phyloP scores from a whole-genome alignment of 2,329 filamentous ascomycete species.

The Pyricularia grisea region DNA sequence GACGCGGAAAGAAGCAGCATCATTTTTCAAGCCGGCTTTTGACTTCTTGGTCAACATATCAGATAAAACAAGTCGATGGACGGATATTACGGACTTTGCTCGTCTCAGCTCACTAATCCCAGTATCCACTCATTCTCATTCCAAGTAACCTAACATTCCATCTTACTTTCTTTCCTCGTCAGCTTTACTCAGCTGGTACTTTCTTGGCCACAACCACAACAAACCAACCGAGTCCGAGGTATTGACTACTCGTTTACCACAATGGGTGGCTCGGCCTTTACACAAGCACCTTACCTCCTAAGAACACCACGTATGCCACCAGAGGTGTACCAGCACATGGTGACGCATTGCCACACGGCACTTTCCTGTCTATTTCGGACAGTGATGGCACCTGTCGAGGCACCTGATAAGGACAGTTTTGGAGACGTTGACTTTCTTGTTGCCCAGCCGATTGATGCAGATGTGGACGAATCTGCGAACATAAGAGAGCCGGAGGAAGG shows the following conservation, averaged over 20 bases:
- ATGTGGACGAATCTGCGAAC: neutral
- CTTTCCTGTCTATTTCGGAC: constrained; percentile 42
- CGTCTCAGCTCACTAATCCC: too few species aligned
- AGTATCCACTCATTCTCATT: too few species aligned
- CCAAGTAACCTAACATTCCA: neutral
- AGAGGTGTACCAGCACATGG: constrained; percentile 44
- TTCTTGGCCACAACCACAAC: neutral
- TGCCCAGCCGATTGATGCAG: constrained; percentile 12
- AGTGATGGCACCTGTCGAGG: constrained; percentile 56
- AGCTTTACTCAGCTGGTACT: neutral
- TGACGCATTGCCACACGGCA: constrained; percentile 30
- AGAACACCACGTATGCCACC: constrained; percentile 57
- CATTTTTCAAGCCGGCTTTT: neutral
- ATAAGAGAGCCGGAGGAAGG: neutral
- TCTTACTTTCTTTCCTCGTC: neutral
- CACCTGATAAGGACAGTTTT: constrained; percentile 55
- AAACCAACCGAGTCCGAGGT: neutral
- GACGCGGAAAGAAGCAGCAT: neutral
- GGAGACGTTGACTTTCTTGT: constrained; percentile 70
- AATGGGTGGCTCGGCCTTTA: constrained; percentile 62
- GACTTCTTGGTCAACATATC: neutral
- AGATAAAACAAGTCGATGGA: neutral
- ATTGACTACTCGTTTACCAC: neutral
- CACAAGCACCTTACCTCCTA: constrained; percentile 33
- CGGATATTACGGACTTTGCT: too few species aligned